Evolutionary conservation across 306 rosid genomes (phyloP).

Genomic region (Begonia fuchsioides): DNA sequence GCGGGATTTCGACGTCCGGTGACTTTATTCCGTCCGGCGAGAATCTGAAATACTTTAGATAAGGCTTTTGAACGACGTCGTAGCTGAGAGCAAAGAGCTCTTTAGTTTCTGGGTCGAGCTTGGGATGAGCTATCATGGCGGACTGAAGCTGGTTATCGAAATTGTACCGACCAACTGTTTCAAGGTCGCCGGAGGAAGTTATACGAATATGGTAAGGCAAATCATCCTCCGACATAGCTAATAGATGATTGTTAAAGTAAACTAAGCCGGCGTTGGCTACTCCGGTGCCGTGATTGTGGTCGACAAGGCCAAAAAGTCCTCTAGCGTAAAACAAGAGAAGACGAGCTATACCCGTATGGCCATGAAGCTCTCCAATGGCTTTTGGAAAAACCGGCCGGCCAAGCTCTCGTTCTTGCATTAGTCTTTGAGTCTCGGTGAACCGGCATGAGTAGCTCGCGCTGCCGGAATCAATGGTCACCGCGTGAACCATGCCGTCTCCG

Average conservation of each 20-base stretch:
- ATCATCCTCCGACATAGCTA: background rate
- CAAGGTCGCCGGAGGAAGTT: constrained; percentile 1
- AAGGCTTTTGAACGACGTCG: background rate
- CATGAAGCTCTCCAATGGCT: constrained; percentile 1
- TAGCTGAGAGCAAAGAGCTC: background rate
- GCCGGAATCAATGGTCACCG: background rate
- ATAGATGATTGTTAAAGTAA: background rate
- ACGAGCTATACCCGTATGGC: background rate
- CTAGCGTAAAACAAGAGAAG: constrained; percentile 1
- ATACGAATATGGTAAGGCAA: background rate
- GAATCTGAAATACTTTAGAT: background rate
- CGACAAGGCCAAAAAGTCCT: constrained; percentile 1
- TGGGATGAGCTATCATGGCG: background rate
- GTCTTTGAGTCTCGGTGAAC: background rate
- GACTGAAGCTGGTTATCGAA: background rate
- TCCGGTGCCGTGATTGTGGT: constrained; percentile 1
- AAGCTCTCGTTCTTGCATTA: background rate
- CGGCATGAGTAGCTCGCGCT: background rate
- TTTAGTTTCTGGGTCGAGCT: background rate
- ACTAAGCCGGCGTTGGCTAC: background rate
- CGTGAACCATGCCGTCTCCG: background rate
- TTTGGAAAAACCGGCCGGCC: background rate
- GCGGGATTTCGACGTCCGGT: background rate
- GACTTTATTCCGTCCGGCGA: background rate
- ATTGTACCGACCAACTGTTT: background rate